These are phyloP conservation scores for Sugiyamaella qingdaonensis DNA, from an alignment of 805 yeast genomes.

Conservation along the genomic window DNA sequence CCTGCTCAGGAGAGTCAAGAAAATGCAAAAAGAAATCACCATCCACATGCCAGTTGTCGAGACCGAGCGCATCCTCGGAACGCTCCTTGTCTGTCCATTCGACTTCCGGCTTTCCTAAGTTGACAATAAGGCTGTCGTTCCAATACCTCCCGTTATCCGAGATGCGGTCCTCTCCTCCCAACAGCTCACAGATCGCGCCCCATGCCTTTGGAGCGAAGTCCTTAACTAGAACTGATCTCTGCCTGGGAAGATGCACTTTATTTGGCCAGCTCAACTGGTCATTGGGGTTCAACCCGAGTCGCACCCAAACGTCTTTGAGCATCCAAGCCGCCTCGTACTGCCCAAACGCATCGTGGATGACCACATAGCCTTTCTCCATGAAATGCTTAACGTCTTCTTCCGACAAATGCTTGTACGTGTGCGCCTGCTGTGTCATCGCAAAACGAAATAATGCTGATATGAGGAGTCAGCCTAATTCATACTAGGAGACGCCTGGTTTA, in stretches of 20 bases:
- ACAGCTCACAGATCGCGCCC: conserved; percentile 10
- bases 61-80: conserved; percentile 4
- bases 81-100: conserved; percentile 1
- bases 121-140: conserved; percentile 11
- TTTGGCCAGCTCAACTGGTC: conserved; percentile 8
- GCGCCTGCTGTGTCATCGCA: not conserved
- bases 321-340: conserved; percentile 13
- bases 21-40: conserved; percentile 14
- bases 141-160: conserved; percentile 9
- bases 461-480: too few species aligned
- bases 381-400: conserved; percentile 9
- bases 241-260: conserved; percentile 9
- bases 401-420: conserved; percentile 1
- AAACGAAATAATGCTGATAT: too few species aligned
- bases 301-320: conserved; percentile 16
- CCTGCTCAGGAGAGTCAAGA: conserved; percentile 15
- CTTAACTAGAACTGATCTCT: conserved; percentile 7
- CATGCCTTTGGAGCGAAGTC: conserved; percentile 16
- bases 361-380: conserved; percentile 13
- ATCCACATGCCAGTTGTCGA: conserved; percentile 13
- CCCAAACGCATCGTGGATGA: conserved; percentile 7
- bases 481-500: too few species aligned
- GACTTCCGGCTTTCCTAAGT: conserved; percentile 9
- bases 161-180: conserved; percentile 12
- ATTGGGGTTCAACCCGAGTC: conserved; percentile 12